A percentile compares a stretch with the other conserved stretches of the same genome.
Evolutionary conservation across 2,329 filamentous ascomycete genomes (phyloP).

Genomic region (Blastomyces parvus): DNA sequence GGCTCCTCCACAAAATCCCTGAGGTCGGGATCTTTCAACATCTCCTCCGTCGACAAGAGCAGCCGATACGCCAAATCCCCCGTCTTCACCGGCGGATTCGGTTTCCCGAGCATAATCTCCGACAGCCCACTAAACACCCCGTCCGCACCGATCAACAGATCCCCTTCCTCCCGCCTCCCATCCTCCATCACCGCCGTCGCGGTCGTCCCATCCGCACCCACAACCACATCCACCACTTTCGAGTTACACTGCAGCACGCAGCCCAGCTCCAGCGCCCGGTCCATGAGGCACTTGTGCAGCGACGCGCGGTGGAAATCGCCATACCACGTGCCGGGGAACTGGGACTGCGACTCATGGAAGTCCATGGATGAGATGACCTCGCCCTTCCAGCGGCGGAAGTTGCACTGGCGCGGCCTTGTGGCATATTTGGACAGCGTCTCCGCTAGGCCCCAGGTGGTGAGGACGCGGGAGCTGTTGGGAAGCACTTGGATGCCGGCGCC

Average conservation of each 20-base stretch:
- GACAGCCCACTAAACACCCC: conserved; percentile 40
- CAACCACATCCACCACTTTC: conserved; percentile 6
- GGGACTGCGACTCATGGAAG: conserved; percentile 9
- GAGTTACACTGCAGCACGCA: neutral
- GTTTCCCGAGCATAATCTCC: conserved; percentile 36
- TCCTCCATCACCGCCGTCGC: conserved; percentile 23
- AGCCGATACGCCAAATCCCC: conserved; percentile 50
- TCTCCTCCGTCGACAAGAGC: conserved; percentile 40
- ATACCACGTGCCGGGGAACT: conserved; percentile 5
- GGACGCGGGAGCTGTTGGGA: conserved; percentile 25
- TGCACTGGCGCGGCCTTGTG: conserved; percentile 24
- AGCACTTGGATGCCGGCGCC: conserved; percentile 30
- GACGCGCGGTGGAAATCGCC: conserved; percentile 9
- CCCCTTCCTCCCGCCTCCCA: conserved; percentile 28
- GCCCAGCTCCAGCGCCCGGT: conserved; percentile 1
- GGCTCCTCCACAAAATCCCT: conserved; percentile 38
- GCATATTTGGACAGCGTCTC: conserved; percentile 21
- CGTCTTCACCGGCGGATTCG: conserved; percentile 41
- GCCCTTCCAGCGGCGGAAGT: conserved; percentile 26
- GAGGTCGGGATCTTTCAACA: conserved; percentile 41
- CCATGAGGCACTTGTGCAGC: conserved; percentile 3
- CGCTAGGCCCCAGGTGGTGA: conserved; percentile 23
- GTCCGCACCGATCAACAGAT: conserved; percentile 43
- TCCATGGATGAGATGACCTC: conserved; percentile 23
- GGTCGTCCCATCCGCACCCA: conserved; percentile 21